Conservation (phyloP, 352 stramenopile genomes). For the Phytopythium litorale region DNA sequence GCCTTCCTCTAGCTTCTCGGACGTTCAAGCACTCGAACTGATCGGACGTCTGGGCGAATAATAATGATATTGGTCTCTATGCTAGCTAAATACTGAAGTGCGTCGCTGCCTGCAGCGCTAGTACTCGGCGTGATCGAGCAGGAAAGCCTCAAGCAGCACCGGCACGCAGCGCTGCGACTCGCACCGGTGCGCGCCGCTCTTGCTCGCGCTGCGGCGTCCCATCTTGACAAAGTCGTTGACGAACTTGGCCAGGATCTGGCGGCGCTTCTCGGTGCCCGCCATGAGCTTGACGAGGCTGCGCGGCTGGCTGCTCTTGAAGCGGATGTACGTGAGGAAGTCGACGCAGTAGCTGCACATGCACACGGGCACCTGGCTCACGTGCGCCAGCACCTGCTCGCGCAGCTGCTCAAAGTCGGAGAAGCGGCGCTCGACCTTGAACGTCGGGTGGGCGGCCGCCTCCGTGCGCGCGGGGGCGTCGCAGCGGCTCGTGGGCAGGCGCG, state of each 20-base stretch:
- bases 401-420: conserved; percentile 56
- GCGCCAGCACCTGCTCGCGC: conserved; percentile 30
- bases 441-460: conserved; percentile 7
- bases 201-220: conserved; percentile 21
- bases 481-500: conserved; percentile 24
- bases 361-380: conserved; percentile 26
- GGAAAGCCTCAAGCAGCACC: conserved; percentile 30
- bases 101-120: conserved; percentile 3
- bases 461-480: conserved; percentile 6
- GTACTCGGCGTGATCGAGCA: conserved; percentile 30
- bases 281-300: conserved; percentile 28
- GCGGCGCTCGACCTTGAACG: conserved; percentile 39
- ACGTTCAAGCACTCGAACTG: not conserved
- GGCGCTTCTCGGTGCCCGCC: conserved; percentile 24
- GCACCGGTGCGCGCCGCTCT: conserved; percentile 21
- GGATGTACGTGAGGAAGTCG: conserved; percentile 36
- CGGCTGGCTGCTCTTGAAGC: conserved; percentile 33
- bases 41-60: conserved; percentile 5
- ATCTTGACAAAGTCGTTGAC: conserved; percentile 36
- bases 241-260: conserved; percentile 24
- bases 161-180: conserved; percentile 33
- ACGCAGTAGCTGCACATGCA: conserved; percentile 35
- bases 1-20: conserved; percentile 16
- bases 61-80: conserved; percentile 18
- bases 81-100: not conserved